Conservation (phyloP, 495 filamentous ascomycete genomes). For the Lichenothelia convexa region DNA sequence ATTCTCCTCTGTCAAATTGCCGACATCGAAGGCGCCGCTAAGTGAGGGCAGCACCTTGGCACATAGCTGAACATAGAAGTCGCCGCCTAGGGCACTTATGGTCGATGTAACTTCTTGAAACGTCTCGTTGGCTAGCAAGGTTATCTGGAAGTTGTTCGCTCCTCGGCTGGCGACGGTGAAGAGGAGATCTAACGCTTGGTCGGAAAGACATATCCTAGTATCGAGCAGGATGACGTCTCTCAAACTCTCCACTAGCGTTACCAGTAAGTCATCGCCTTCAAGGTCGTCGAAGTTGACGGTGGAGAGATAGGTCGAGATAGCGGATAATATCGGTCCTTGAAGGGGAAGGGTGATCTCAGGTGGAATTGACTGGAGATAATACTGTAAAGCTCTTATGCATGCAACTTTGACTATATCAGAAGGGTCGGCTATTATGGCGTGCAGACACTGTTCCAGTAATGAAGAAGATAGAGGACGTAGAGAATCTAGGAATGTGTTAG, state of each 20-base stretch:
- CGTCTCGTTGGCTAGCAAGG: slow-evolving; percentile 64
- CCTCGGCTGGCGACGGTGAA: slow-evolving; percentile 80
- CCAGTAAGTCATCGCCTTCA: slow-evolving; percentile 78
- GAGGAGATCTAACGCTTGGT: slow-evolving; percentile 57
- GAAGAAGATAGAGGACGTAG: slow-evolving; percentile 34
- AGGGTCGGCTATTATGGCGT: slow-evolving; percentile 51
- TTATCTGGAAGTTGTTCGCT: slow-evolving; percentile 71
- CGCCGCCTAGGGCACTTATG: slow-evolving; percentile 42
- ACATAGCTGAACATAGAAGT: slow-evolving; percentile 63
- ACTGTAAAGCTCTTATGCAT: slow-evolving; percentile 75
- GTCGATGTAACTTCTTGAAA: slow-evolving; percentile 70
- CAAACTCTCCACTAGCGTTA: slow-evolving; percentile 76
- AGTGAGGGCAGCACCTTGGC: slow-evolving; percentile 73
- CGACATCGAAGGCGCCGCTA: slow-evolving; percentile 76
- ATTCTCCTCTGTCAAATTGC: slow-evolving; percentile 63
- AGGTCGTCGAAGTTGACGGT: slow-evolving; percentile 64
- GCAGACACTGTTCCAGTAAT: slow-evolving; percentile 59
- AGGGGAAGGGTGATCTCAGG: slow-evolving; percentile 34
- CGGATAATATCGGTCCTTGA: slow-evolving; percentile 54
- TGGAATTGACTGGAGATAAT: slow-evolving; percentile 47
- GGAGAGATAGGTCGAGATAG: slow-evolving; percentile 60
- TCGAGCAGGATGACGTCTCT: slow-evolving; percentile 67
- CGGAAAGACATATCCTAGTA: slow-evolving; percentile 41
- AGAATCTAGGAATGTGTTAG: slow-evolving; percentile 32
- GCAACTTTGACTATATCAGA: slow-evolving; percentile 82